Base-by-base conservation (phyloP, 306 rosid species). In the Medicago arabica region DNA sequence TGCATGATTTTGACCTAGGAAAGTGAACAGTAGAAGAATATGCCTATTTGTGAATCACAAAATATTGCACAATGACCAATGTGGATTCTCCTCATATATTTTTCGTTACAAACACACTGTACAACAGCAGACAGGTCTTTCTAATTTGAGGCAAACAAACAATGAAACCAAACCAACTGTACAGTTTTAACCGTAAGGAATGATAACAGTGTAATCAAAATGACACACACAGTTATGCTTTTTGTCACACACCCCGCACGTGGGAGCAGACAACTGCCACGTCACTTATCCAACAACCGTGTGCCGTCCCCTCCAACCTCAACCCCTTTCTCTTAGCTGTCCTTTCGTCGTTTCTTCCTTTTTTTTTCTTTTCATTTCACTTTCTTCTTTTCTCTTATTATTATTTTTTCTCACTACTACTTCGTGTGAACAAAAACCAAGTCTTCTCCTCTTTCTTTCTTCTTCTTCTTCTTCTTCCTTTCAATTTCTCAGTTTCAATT, bases 241-340 rank as follows among this genome's bases (percentile, higher is more conserved):
- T 65, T 39, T 16, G 43, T 14, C 36, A 63, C 69, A 18, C 38
- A 43, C 15, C 25, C 16, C 72, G 12, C 78, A 72, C 74, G 60
- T 40, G 59, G 6, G 78, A 73, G 69, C 34, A 72, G 74, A 51
- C 58, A 75, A 8, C 11, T 14, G 82, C 86, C 94, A 87, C 91
- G 87, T 88, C 93, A 81, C 58, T 74, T 84, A 82, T 89, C 85
- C 85, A 81, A 89, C 93, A 83, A 93, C 93, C 91, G 90, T 82
- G 84, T 86, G 96, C 91, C 91, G 89, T 81, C 88, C 79, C 68
- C 43, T 17, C 28, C 28, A 17, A 4, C 17, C 0, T 2, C 18
- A 15, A 84, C 86, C 83, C 25, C 14, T 53, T 69, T 67, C 43
- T 6, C 38, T 34, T 34, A 34, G 38, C 38, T 34, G 38, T 34